A percentile compares a stretch with the other conserved stretches of the same genome.
These are phyloP conservation scores for Lonicera japonica DNA, from an alignment of 129 eudicot species.

Conservation along the genomic window DNA sequence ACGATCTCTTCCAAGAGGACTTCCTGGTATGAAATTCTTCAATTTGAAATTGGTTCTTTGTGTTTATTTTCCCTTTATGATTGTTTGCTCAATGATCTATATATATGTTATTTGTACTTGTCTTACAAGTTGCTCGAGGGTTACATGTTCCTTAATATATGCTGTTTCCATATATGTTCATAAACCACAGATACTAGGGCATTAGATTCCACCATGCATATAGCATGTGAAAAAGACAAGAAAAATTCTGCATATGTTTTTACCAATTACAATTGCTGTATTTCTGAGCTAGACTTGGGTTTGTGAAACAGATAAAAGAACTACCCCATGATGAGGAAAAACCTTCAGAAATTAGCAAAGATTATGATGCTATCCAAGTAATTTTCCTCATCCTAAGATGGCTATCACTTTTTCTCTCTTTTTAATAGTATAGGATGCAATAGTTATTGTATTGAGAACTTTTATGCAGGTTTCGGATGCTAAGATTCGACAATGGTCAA, in stretches of 20 bases:
- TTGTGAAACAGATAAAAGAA: constrained; percentile 48
- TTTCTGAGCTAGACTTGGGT: background rate
- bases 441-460: constrained; percentile 2
- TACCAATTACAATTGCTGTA: background rate
- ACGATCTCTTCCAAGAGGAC: constrained; percentile 37
- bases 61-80: too few relatives aligned
- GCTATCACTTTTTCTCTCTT: background rate
- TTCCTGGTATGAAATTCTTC: constrained; percentile 26
- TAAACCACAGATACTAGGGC: too few relatives aligned
- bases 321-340: constrained; percentile 28
- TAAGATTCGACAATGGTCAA: constrained; percentile 72
- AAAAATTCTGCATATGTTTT: background rate
- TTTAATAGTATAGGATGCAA: background rate
- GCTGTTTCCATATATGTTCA: background rate
- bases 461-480: constrained; percentile 57
- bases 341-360: constrained; percentile 23
- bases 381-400: constrained; percentile 2
- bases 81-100: too few relatives aligned
- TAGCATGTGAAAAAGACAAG: background rate
- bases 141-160: too few relatives aligned
- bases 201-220: background rate
- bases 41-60: background rate
- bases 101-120: too few relatives aligned
- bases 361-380: constrained; percentile 41
- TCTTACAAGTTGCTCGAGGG: too few relatives aligned